Percentiles rank a stretch among this genome's conserved stretches.
Evolutionary conservation across 2,329 filamentous ascomycete genomes (phyloP).

Genomic region (Arthrobotrys musiformis): DNA sequence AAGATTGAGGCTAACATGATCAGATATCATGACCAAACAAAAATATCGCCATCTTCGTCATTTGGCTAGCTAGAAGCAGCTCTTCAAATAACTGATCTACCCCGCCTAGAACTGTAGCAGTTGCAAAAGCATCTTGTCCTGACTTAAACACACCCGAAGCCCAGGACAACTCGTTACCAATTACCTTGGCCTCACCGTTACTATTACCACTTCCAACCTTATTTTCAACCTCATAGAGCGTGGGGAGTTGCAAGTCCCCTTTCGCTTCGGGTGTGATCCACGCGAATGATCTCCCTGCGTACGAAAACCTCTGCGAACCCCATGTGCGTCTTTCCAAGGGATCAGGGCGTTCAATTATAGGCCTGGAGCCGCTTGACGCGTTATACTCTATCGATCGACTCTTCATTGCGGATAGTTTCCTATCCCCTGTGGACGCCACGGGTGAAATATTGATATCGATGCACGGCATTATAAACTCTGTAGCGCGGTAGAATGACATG

Average conservation of each 20-base stretch:
- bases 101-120: slow-evolving; percentile 4
- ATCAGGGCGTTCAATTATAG: neutral
- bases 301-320: slow-evolving; percentile 19
- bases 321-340: neutral
- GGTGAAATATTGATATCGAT: slow-evolving; percentile 20
- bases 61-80: slow-evolving; percentile 20
- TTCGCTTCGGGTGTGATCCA: slow-evolving; percentile 16
- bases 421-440: neutral
- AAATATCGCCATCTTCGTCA: slow-evolving; percentile 37
- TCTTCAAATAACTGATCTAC: slow-evolving; percentile 33
- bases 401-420: neutral
- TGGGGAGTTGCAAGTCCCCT: slow-evolving; percentile 7
- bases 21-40: slow-evolving; percentile 26
- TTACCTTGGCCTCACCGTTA: neutral
- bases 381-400: slow-evolving; percentile 20
- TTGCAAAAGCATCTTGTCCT: neutral
- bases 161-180: slow-evolving; percentile 16
- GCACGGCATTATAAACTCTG: slow-evolving; percentile 23
- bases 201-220: neutral
- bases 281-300: slow-evolving; percentile 22
- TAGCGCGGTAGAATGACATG: slow-evolving; percentile 11
- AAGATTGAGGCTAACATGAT: too few species aligned
- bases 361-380: neutral
- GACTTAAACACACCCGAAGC: slow-evolving; percentile 11
- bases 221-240: slow-evolving; percentile 7